phyloP scores from a whole-genome alignment of 352 stramenopile species.

The Phytophthora hybrid region DNA sequence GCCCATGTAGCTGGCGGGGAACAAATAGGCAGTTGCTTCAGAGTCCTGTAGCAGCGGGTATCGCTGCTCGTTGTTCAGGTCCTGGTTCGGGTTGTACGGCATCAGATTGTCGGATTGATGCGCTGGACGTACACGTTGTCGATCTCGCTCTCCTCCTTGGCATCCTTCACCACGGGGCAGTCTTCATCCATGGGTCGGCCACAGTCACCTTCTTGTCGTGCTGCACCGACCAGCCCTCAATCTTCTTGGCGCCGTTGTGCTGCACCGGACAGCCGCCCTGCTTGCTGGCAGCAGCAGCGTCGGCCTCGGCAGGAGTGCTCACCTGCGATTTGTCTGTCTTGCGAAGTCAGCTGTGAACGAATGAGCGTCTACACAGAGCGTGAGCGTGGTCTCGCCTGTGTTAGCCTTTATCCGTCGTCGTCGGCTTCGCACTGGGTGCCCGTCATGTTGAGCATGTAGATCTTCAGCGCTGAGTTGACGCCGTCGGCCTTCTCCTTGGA shows the following conservation, averaged over 20 bases:
- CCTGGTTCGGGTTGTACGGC: constrained; percentile 96
- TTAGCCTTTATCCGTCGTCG: too few relatives aligned
- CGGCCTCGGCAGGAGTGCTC: constrained; percentile 45
- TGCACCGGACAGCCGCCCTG: constrained; percentile 61
- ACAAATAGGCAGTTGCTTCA: too few relatives aligned
- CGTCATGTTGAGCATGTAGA: too few relatives aligned
- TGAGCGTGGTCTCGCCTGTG: too few relatives aligned
- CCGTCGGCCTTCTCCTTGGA: too few relatives aligned
- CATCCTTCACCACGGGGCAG: constrained; percentile 65
- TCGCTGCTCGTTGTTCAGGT: constrained; percentile 92
- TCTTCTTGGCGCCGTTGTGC: constrained; percentile 43
- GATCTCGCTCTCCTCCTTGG: constrained; percentile 56
- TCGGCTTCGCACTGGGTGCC: too few relatives aligned
- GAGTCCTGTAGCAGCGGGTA: constrained; percentile 92
- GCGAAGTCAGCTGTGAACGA: constrained; percentile 19
- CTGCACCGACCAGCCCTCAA: constrained; percentile 75
- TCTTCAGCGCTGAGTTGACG: too few relatives aligned
- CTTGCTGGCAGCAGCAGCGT: constrained; percentile 18
- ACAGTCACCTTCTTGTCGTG: constrained; percentile 50
- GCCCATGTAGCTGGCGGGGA: too few relatives aligned
- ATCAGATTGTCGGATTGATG: constrained; percentile 99
- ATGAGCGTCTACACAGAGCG: constrained; percentile 17
- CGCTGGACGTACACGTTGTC: constrained; percentile 99
- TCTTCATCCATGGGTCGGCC: constrained; percentile 42
- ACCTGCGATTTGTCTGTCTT: constrained; percentile 37